Conservation (phyloP, 768 basidiomycete genomes). For the Tricholoma hemisulphureum region DNA sequence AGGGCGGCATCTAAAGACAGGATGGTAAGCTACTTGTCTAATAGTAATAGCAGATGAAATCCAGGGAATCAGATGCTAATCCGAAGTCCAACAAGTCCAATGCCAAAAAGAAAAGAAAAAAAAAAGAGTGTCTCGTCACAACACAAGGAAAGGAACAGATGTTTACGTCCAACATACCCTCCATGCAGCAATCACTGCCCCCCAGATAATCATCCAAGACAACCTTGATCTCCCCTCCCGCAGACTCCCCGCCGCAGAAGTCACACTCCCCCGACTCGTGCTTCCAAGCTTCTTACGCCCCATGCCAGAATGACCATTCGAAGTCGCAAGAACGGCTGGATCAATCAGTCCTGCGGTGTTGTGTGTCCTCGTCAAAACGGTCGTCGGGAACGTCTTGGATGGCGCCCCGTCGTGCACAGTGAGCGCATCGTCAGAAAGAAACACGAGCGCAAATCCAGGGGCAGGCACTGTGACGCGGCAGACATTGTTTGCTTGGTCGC, state of each 20-base stretch:
- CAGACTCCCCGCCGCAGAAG: background rate
- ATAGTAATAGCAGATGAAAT: too few relatives aligned
- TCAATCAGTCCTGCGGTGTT: constrained; percentile 54
- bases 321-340: constrained; percentile 54
- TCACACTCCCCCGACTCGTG: background rate
- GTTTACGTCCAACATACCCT: too few relatives aligned
- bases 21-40: too few relatives aligned
- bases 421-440: constrained; percentile 46
- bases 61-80: too few relatives aligned
- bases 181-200: too few relatives aligned
- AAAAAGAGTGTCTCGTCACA: too few relatives aligned
- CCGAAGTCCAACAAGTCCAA: too few relatives aligned
- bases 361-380: constrained; percentile 44
- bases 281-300: background rate
- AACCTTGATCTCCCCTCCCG: too few relatives aligned
- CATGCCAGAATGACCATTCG: constrained; percentile 48
- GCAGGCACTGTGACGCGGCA: constrained; percentile 67
- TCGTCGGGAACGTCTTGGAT: constrained; percentile 50
- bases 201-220: background rate
- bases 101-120: too few relatives aligned
- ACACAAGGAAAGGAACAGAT: too few relatives aligned
- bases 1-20: too few relatives aligned
- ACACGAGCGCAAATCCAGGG: constrained; percentile 69
- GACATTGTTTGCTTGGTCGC: constrained; percentile 46
- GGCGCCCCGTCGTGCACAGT: constrained; percentile 33